Evolutionary conservation across 1,139 yeast genomes (phyloP), one percentile per base, ranked within the genome.

Genomic region (Hyphopichia burtonii): DNA sequence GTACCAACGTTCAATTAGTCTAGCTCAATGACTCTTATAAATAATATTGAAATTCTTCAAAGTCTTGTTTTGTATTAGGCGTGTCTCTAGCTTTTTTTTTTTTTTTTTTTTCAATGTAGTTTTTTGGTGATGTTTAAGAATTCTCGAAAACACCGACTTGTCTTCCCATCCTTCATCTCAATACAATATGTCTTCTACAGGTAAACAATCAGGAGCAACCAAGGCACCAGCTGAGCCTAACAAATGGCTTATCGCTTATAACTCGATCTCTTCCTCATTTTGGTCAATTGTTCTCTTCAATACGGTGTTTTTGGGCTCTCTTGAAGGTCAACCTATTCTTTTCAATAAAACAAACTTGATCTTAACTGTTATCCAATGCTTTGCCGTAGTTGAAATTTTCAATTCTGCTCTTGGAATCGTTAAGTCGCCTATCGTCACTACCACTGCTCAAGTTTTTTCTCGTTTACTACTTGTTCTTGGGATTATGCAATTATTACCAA

Each of bases 391-490:
- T 38, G 99, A 93, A 61, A 79, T 93, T 30, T 71, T 80, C 54
- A 94, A 93, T 63, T 78, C 96, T 2, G 71, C 81, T 3, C 62
- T 80, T 2, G 98, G 93, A 0, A 71, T 84, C 41, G 99, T 93
- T 25, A 81, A 84, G 50, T 84, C 98, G 4, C 96, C 98, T 1
- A 53, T 91, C 9, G 56, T 84, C 46, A 93, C 97, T 30, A 89
- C 97, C 0, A 74, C 72, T 15, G 83, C 89, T 58, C 99, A 93
- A 64, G 96, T 93, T 1, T 76, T 84, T 12, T 90, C 97, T 11
- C 76, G 99, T 47, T 67, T 91, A 44, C 67, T 91, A 49, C 77
- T 93, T 37, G 96, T 89, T 15, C 75, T 88, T 72, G 97, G 98
- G 12, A 78, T 93, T 41, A 82, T 89, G 66, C 80, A 80, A 46